These are phyloP conservation scores for Maudiozyma bulderi DNA, from an alignment of 805 yeast species.

Conservation along the genomic window DNA sequence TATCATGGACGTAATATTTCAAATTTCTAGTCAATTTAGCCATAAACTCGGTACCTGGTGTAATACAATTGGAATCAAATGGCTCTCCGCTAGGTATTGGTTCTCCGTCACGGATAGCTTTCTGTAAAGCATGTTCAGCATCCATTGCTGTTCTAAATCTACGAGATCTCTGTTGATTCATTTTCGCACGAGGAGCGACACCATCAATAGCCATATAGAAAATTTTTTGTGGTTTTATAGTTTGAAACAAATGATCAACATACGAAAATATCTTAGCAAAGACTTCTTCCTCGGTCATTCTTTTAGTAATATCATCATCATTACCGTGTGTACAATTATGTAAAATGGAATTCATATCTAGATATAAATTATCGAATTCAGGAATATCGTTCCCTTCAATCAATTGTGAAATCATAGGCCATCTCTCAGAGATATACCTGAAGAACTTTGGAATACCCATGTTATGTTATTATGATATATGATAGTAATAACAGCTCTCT, in stretches of 20 bases:
- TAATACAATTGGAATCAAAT: constrained; percentile 85
- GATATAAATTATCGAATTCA: constrained; percentile 87
- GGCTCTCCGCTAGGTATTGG: constrained; percentile 70
- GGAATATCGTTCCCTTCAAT: constrained; percentile 77
- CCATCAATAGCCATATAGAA: constrained; percentile 98
- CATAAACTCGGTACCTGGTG: constrained; percentile 97
- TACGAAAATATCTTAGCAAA: constrained; percentile 87
- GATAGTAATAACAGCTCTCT: neutral
- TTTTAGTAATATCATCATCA: constrained; percentile 49
- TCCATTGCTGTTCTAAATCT: constrained; percentile 90
- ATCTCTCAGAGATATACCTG: constrained; percentile 94
- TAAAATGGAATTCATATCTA: constrained; percentile 95
- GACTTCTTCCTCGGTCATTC: constrained; percentile 82
- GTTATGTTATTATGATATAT: neutral
- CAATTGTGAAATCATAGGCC: constrained; percentile 90
- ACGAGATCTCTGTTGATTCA: constrained; percentile 96
- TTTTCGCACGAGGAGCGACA: constrained; percentile 96
- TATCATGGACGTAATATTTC: constrained; percentile 80
- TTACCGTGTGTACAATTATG: constrained; percentile 90
- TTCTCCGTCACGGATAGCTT: constrained; percentile 65
- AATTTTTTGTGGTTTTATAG: constrained; percentile 75
- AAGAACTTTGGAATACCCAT: constrained; percentile 96
- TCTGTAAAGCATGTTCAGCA: constrained; percentile 68
- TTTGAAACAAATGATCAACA: constrained; percentile 84
- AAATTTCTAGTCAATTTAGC: constrained; percentile 72